Conservation (phyloP, 257 asterid genomes). For the Salvia rosmarinus region DNA sequence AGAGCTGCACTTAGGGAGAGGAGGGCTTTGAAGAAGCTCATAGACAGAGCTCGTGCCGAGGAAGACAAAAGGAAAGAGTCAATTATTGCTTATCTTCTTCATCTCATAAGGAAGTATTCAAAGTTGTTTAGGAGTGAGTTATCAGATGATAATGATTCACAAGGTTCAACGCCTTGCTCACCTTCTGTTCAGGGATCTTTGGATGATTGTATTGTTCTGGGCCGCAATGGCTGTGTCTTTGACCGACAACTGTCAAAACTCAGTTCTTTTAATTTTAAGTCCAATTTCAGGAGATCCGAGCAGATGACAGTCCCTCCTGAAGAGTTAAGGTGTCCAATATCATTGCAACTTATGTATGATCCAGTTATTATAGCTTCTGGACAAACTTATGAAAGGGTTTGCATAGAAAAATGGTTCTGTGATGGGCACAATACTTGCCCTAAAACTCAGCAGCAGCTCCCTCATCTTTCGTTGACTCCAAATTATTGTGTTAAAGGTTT, state of each 20-base stretch:
- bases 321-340: constrained; percentile 93
- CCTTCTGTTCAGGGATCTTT: constrained; percentile 80
- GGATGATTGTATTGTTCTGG: constrained; percentile 61
- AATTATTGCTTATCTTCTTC: constrained; percentile 81
- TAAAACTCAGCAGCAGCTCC: constrained; percentile 92
- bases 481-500: constrained; percentile 96
- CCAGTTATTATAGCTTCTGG: constrained; percentile 97
- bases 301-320: constrained; percentile 84
- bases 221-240: constrained; percentile 63
- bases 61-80: constrained; percentile 97
- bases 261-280: constrained; percentile 85
- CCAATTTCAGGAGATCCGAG: constrained; percentile 75
- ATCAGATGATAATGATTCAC: constrained; percentile 95
- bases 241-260: constrained; percentile 83
- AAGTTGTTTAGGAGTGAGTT: constrained; percentile 84
- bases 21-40: constrained; percentile 88
- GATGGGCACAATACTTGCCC: constrained; percentile 96
- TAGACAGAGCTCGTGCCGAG: constrained; percentile 85
- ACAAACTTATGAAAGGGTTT: constrained; percentile 92
- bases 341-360: constrained; percentile 91
- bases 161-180: constrained; percentile 96
- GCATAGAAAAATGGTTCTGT: constrained; percentile 95
- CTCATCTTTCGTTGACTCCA: constrained; percentile 85
- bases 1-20: constrained; percentile 96
- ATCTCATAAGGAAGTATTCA: constrained; percentile 89